Conservation (phyloP, 192 early-diverging fungal species). For the Linnemannia zychae region DNA sequence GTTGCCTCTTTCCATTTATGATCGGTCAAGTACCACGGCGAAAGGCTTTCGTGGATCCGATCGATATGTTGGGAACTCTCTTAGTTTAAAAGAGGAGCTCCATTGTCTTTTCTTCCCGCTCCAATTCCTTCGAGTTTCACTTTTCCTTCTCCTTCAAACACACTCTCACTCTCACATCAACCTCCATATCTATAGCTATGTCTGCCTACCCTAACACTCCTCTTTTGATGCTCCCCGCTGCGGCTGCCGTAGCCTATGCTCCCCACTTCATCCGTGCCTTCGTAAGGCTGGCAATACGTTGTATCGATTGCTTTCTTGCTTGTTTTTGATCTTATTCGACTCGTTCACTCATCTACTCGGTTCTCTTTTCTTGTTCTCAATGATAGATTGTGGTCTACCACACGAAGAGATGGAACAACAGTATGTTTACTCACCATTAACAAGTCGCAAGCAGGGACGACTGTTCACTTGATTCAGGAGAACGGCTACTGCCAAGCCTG, state of each 20-base stretch:
- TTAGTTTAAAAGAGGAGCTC: background rate
- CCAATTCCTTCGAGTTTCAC: background rate
- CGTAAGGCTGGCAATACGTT: background rate
- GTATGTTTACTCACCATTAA: conserved; percentile 11
- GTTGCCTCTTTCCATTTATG: background rate
- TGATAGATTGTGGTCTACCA: conserved; percentile 39
- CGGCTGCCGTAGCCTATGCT: conserved; percentile 47
- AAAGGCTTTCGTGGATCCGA: background rate
- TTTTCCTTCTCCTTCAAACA: background rate
- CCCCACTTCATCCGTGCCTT: conserved; percentile 48
- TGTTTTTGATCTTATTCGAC: background rate
- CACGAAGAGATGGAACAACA: conserved; percentile 56
- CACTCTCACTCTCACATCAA: background rate
- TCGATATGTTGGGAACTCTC: background rate
- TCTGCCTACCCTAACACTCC: conserved; percentile 49
- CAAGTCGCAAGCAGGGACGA: background rate
- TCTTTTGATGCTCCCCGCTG: conserved; percentile 41
- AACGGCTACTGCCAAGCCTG: too few species aligned
- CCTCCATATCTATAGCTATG: background rate
- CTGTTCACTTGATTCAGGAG: background rate
- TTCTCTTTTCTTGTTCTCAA: background rate
- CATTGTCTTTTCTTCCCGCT: background rate
- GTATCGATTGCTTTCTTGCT: background rate
- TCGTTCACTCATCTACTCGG: background rate
- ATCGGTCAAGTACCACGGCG: background rate